phyloP scores from a whole-genome alignment of 2,329 filamentous ascomycete species.

The Colletotrichum melonis region DNA sequence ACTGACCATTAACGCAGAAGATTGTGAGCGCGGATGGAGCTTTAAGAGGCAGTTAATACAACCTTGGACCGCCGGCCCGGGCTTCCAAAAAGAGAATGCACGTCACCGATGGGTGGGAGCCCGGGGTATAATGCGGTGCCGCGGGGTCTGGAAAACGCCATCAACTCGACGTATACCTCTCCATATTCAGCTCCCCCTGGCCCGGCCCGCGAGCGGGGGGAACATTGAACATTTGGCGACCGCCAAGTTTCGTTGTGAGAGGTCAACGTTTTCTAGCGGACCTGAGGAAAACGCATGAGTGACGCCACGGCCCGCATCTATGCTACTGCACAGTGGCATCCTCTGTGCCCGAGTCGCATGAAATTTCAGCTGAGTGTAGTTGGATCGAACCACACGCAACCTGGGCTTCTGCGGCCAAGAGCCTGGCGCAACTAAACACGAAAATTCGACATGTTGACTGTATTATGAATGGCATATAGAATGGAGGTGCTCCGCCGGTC shows the following conservation, averaged over 20 bases:
- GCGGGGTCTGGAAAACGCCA: neutral
- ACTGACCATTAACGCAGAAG: neutral
- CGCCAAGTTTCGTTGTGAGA: slow-evolving; percentile 19
- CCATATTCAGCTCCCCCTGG: neutral
- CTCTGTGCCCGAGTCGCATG: neutral
- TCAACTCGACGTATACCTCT: neutral
- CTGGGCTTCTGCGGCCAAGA: neutral
- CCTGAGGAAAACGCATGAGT: slow-evolving; percentile 9
- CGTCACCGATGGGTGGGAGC: neutral
- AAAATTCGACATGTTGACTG: neutral
- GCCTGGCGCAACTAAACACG: slow-evolving; percentile 1
- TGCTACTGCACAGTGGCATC: slow-evolving; percentile 12
- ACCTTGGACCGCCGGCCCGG: neutral
- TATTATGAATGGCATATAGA: slow-evolving; percentile 23
- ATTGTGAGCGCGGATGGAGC: neutral
- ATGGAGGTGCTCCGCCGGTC: slow-evolving; percentile 1
- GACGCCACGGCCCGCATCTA: slow-evolving; percentile 5
- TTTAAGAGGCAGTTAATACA: neutral
- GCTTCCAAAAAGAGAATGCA: neutral
- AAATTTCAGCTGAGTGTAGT: neutral
- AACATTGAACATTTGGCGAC: neutral
- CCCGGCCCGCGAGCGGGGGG: neutral
- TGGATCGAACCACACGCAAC: neutral
- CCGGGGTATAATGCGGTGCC: neutral
- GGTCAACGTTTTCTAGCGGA: slow-evolving; percentile 23